Base-by-base conservation (phyloP, 2,329 filamentous ascomycete species). In the Hymenoscyphus scutula region DNA sequence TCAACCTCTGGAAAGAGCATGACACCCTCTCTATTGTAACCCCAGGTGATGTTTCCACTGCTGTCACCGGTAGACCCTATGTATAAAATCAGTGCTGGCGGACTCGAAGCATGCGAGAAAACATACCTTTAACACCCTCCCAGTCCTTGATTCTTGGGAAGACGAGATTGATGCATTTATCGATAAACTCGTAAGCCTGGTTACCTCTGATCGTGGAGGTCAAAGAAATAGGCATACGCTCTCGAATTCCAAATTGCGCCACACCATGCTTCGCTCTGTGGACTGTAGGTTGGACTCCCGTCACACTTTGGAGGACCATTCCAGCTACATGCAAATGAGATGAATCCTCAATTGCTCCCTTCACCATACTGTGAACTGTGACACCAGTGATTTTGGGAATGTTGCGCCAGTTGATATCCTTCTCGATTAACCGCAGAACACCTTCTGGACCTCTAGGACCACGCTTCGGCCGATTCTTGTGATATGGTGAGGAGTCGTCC, bases 101-200 rank as follows among this genome's bases (percentile, higher is more conserved):
- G 13, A 7, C 17, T 32, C 15, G 7, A 32, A n/a, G n/a, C 10
- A 8, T 19, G 23, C n/a, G 15, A 45, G 45, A 30, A 5, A 19
- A 41, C 56, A 56, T 68, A 56, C 86, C 87, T 69, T 84, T 84
- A n/a, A 90, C 81, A 64, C 95, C 95, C 61, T 85, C 86, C 90
- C 92, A 99, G 70, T 99, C 95, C 82, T 98, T 99, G 77, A 99
- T 96, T 73, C 88, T 90, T 45, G 95, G 95, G 74, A 98, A 83
- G 5, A 99, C 93, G 8, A 98, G 81, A 74, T 96, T 92, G 61
- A 98, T 82, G 69, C 92, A 81, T 80, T 97, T 97, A 72, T 94
- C 90, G 53, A 99, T 74, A 76, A 99, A 97, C 75, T 97, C 89
- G 66, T 91, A 90, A 72, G 96, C 95, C 63, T 89, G 84, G 74